Evolutionary conservation across 2,329 filamentous ascomycete species (phyloP).

Genomic region (Mycosphaerella sp.): DNA sequence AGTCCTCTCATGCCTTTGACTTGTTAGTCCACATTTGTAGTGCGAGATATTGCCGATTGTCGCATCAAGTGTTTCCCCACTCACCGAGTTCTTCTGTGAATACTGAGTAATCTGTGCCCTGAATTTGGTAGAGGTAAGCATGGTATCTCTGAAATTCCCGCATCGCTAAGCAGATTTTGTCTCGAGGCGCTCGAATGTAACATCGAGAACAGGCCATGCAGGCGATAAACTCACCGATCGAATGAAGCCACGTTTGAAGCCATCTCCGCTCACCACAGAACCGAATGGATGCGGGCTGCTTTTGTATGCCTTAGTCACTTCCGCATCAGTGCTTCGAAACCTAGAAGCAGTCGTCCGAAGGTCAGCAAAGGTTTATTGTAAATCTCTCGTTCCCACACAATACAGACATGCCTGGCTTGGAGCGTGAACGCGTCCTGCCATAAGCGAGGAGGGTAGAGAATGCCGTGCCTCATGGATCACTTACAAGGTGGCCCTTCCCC

Average conservation of each 20-base stretch:
- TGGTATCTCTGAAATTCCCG: too few relatives aligned
- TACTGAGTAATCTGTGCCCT: conserved; percentile 72
- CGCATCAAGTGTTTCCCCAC: neutral
- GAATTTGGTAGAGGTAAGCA: neutral
- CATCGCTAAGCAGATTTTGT: neutral
- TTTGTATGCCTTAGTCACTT: conserved; percentile 74
- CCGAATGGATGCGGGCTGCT: conserved; percentile 71
- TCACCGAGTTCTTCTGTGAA: conserved; percentile 66
- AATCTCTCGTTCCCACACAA: too few relatives aligned
- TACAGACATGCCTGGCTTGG: too few relatives aligned
- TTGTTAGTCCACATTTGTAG: neutral
- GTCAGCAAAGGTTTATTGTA: too few relatives aligned
- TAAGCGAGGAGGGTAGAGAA: neutral
- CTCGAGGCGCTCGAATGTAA: conserved; percentile 59
- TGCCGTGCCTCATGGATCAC: neutral
- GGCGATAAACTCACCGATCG: conserved; percentile 69
- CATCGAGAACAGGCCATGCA: conserved; percentile 35
- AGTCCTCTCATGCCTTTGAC: conserved; percentile 37
- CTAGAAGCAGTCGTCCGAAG: conserved; percentile 36
- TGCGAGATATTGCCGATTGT: neutral
- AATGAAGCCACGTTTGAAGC: conserved; percentile 72
- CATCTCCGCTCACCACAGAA: conserved; percentile 72
- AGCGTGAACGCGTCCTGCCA: too few relatives aligned
- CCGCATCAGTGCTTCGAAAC: conserved; percentile 80
- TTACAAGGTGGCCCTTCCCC: conserved; percentile 64